Evolutionary conservation across 2,329 filamentous ascomycete species (phyloP), one percentile per base, ranked within the genome.

Genomic region (Orbilia quercus): DNA sequence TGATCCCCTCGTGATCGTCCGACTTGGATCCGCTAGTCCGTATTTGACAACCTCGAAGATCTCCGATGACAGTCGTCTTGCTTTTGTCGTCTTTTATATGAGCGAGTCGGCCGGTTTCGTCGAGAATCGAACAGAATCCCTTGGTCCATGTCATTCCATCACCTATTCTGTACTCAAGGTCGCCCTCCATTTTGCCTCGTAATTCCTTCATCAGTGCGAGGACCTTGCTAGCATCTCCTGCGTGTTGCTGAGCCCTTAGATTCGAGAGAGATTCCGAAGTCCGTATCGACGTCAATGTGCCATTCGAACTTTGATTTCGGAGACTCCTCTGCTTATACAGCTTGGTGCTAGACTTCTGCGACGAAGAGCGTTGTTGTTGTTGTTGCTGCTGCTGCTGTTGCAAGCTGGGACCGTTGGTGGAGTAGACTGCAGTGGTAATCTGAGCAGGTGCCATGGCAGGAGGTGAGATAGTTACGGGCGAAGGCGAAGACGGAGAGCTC

Each of bases 111-210:
- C 90, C 91, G 69, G 86, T 87, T 50, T 91, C 89, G 69, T 91
- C 89, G 74, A 93, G 89, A 74, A 95, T 91, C 78, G 89, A 91
- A 79, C 89, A 90, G 74, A 89, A 86, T n/a, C 90, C 90, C 34
- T 84, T 81, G 66, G 85, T 84, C 91, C 91, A 95, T 0, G 85
- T 83, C 14, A 85, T 87, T 22, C 83, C 82, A 12, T 84, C 83
- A 38, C 87, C 86, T 45, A 84, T 84, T 77, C 90, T 87, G 79
- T 91, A 94, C 75, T 91, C 89, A 28, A 92, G 84, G 76, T 89
- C 88, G 64, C 91, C 91, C 77, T 88, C 88, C 91, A 94, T 95
- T 76, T 88, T 86, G 25, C 91, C 91, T 78, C 89, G 90, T 5
- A 92, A 82, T 22, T 85, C 88, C 79, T 89, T 91, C 90, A 95